A percentile compares a stretch with the other conserved stretches of the same genome.
Evolutionary conservation across 495 filamentous ascomycete species (phyloP).

Genomic region (Saxophila tyrrhenica): DNA sequence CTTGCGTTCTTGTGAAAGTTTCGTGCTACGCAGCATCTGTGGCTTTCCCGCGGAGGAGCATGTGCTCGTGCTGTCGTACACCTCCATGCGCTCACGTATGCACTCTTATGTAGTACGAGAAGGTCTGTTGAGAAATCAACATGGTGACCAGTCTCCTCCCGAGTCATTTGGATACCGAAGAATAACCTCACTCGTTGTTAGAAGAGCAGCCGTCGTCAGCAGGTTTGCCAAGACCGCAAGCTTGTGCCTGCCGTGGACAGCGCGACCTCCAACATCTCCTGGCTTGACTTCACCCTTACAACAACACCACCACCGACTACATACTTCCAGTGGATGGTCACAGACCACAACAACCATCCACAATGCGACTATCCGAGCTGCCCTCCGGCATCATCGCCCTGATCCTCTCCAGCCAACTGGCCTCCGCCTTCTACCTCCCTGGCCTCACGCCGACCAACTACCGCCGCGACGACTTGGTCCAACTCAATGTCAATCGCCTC

Average conservation of each 20-base stretch:
- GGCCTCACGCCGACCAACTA: slow-evolving; percentile 94
- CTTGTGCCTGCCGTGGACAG: no score
- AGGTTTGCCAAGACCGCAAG: no score
- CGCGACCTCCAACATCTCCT: no score
- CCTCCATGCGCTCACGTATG: neutral
- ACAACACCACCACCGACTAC: neutral
- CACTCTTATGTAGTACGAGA: neutral
- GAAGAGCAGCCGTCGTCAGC: no score
- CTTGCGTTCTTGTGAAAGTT: no score
- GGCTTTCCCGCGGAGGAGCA: neutral
- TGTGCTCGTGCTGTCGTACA: neutral
- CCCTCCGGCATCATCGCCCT: slow-evolving; percentile 3
- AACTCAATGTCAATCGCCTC: slow-evolving; percentile 82
- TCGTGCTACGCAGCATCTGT: no score
- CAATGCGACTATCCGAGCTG: slow-evolving; percentile 1
- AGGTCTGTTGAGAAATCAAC: no score
- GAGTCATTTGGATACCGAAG: no score
- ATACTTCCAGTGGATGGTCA: neutral
- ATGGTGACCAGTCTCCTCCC: no score
- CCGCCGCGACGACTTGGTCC: slow-evolving; percentile 60
- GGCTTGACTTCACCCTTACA: neutral
- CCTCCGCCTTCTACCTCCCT: slow-evolving; percentile 84
- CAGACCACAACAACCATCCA: neutral
- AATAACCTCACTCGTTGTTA: no score
- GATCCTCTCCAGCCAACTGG: slow-evolving; percentile 34